Evolutionary conservation across 345 rosid species (phyloP).

Genomic region (Sisymbrium altissimum): DNA sequence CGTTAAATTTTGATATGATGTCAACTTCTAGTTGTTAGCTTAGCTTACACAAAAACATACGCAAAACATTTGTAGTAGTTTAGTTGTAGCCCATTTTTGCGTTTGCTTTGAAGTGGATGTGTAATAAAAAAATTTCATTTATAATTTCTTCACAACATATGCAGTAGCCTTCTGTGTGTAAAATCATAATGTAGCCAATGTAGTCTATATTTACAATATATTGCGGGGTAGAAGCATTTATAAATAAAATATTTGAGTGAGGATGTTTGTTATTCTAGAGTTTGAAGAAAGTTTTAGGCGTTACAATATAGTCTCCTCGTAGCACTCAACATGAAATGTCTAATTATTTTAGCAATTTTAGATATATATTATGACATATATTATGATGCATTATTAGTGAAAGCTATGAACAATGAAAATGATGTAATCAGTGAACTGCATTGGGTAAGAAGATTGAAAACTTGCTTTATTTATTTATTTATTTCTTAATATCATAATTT

Average conservation of each 20-base stretch:
- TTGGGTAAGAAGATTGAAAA: too few species aligned
- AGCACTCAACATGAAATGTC: too few species aligned
- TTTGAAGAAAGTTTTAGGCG: not conserved
- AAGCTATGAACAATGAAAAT: too few species aligned
- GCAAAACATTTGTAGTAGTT: not conserved
- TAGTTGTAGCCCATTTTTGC: not conserved
- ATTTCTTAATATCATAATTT: too few species aligned
- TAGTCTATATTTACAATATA: not conserved
- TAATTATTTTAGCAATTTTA: too few species aligned
- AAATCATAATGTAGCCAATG: not conserved
- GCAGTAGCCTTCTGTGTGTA: too few species aligned
- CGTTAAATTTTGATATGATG: slow-evolving; percentile 1
- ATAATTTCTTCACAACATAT: not conserved
- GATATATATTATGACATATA: too few species aligned
- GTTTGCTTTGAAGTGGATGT: not conserved
- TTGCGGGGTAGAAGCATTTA: not conserved
- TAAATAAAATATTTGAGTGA: not conserved
- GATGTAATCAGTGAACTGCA: too few species aligned
- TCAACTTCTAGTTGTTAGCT: slow-evolving; percentile 25
- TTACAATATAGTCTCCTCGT: too few species aligned
- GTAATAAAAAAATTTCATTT: not conserved
- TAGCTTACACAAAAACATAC: not conserved
- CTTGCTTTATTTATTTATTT: too few species aligned
- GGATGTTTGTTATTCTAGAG: not conserved
- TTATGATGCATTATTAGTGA: too few species aligned